Conservation (phyloP, 345 rosid genomes). For the Adansonia digitata region DNA sequence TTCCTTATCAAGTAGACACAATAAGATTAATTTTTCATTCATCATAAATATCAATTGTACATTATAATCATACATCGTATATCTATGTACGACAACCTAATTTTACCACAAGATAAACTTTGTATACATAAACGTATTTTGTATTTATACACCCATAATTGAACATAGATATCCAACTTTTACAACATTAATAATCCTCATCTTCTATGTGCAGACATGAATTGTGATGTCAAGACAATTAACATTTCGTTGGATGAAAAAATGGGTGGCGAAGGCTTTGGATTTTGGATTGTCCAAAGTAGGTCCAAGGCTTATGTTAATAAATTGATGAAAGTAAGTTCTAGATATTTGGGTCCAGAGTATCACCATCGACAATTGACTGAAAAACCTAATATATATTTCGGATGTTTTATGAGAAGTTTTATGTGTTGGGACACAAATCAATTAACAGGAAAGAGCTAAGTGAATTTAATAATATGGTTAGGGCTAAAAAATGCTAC, state of each 20-base stretch:
- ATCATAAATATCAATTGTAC: too few relatives aligned
- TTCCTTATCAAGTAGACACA: too few relatives aligned
- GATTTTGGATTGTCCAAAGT: constrained; percentile 5
- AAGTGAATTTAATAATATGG: neutral
- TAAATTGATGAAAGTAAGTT: neutral
- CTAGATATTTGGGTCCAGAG: neutral
- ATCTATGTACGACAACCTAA: too few relatives aligned
- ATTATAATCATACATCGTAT: too few relatives aligned
- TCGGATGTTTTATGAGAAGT: neutral
- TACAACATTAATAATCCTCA: neutral
- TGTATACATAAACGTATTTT: too few relatives aligned
- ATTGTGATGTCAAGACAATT: constrained; percentile 1
- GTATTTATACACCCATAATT: too few relatives aligned
- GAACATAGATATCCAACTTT: too few relatives aligned
- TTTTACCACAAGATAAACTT: too few relatives aligned
- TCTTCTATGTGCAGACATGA: neutral
- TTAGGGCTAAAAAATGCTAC: neutral
- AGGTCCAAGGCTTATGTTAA: neutral
- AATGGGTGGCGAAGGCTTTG: constrained; percentile 1
- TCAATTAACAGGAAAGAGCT: neutral
- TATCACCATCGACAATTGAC: neutral
- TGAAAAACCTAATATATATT: neutral
- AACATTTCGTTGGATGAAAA: constrained; percentile 2
- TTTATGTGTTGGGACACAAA: neutral
- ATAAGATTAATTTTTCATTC: too few relatives aligned